Evolutionary conservation across 768 basidiomycete species (phyloP).

Genomic region (Lentinus brumalis): DNA sequence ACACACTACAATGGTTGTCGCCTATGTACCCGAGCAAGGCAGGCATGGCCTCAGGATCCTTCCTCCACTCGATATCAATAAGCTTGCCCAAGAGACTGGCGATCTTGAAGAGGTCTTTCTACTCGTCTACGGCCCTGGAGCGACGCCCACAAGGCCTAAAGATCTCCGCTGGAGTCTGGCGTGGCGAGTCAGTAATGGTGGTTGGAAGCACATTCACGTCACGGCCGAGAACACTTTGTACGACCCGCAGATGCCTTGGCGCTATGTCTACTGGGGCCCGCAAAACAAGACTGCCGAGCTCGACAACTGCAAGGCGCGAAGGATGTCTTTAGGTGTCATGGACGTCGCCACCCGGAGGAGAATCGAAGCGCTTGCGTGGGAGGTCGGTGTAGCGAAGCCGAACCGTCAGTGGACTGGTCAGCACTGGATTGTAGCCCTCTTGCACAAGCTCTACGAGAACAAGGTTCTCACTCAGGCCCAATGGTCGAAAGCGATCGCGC

Average conservation of each 20-base stretch:
- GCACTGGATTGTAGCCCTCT: not conserved
- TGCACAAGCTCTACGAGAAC: not conserved
- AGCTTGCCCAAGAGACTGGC: too few relatives aligned
- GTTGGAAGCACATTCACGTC: not conserved
- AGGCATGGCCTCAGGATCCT: too few relatives aligned
- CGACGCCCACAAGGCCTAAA: too few relatives aligned
- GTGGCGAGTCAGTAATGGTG: not conserved
- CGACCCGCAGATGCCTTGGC: not conserved
- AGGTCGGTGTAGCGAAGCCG: not conserved
- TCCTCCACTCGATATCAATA: too few relatives aligned
- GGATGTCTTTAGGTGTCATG: not conserved
- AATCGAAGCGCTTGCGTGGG: not conserved
- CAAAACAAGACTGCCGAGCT: not conserved
- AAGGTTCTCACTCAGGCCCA: not conserved
- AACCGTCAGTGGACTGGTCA: not conserved
- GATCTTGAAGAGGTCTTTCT: too few relatives aligned
- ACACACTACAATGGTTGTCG: too few relatives aligned
- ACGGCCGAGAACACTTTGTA: not conserved
- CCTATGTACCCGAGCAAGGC: too few relatives aligned
- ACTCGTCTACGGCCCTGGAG: too few relatives aligned
- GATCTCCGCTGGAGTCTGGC: not conserved
- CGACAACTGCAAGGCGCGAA: not conserved
- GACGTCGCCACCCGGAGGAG: not conserved
- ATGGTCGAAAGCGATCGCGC: not conserved
- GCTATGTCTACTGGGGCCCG: slow-evolving; percentile 2